Evolutionary conservation across 2,329 filamentous ascomycete genomes (phyloP).

Genomic region (Sphaceloma murrayae): DNA sequence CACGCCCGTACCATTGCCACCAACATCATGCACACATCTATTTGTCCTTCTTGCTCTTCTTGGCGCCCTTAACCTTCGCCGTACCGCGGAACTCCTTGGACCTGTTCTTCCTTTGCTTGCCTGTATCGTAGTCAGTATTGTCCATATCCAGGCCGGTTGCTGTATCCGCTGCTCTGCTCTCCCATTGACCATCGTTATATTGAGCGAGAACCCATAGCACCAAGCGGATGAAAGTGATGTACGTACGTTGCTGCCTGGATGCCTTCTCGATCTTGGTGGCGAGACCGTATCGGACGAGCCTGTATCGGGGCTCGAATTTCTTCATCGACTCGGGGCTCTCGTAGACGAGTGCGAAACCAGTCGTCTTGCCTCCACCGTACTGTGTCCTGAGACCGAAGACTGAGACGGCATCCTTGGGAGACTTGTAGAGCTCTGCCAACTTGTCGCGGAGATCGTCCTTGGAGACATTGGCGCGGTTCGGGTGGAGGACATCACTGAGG

Average conservation of each 20-base stretch:
- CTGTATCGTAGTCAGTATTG: constrained; percentile 43
- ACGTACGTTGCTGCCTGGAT: constrained; percentile 98
- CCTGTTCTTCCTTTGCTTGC: constrained; percentile 99
- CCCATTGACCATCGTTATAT: no score
- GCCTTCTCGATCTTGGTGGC: constrained; percentile 95
- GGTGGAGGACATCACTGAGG: constrained; percentile 95
- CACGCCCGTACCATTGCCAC: constrained; percentile 4
- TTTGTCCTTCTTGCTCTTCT: constrained; percentile 71
- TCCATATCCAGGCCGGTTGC: neutral
- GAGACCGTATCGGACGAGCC: constrained; percentile 85
- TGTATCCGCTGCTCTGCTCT: no score
- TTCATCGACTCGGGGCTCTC: constrained; percentile 97
- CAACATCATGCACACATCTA: constrained; percentile 22
- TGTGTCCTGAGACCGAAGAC: constrained; percentile 98
- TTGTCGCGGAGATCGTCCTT: constrained; percentile 97
- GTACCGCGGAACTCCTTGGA: constrained; percentile 97
- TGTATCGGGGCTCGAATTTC: constrained; percentile 99
- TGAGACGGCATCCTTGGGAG: constrained; percentile 91
- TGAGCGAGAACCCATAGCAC: no score
- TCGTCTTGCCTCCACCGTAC: constrained; percentile 99
- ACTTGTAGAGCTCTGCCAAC: constrained; percentile 94
- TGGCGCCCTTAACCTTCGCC: constrained; percentile 94
- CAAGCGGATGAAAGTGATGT: no score
- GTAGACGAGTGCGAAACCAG: constrained; percentile 97
- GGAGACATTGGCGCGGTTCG: constrained; percentile 94